Evolutionary conservation across 2,329 filamentous ascomycete genomes (phyloP).

Genomic region (Madurella mycetomatis): DNA sequence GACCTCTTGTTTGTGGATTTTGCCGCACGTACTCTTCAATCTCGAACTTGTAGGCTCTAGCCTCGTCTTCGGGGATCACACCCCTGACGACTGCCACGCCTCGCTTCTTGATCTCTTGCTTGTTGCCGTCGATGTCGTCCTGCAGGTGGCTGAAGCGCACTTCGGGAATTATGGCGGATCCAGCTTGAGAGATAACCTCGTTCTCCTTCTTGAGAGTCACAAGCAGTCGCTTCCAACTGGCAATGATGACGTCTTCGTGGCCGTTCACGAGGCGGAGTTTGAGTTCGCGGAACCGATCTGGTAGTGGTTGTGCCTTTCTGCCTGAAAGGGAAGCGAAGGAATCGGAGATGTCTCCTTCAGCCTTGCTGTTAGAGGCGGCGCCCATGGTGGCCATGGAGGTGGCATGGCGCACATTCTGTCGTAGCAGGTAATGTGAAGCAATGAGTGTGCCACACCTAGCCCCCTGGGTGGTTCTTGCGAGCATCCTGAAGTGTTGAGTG

Average conservation of each 20-base stretch:
- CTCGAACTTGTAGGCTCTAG: conserved; percentile 60
- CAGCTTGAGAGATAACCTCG: conserved; percentile 40
- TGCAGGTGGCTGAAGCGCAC: conserved; percentile 46
- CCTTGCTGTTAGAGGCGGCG: conserved; percentile 33
- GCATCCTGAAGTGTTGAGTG: not conserved
- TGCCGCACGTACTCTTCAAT: conserved; percentile 60
- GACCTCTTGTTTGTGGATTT: conserved; percentile 57
- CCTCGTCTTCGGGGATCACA: conserved; percentile 60
- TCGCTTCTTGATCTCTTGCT: conserved; percentile 53
- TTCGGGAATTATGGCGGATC: conserved; percentile 49
- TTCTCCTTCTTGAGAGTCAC: conserved; percentile 23
- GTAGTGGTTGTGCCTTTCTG: conserved; percentile 41
- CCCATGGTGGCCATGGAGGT: conserved; percentile 19
- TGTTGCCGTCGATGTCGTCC: conserved; percentile 32
- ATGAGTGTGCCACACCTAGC: not conserved
- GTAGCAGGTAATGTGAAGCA: not conserved
- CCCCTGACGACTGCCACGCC: conserved; percentile 62
- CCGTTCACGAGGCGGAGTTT: conserved; percentile 51
- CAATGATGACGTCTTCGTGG: conserved; percentile 42
- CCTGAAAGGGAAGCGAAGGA: conserved; percentile 58
- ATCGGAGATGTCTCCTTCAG: conserved; percentile 59
- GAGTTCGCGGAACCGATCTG: conserved; percentile 51
- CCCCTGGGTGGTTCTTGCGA: not conserved
- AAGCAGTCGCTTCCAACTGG: conserved; percentile 29
- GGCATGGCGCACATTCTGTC: not conserved